phyloP scores from a whole-genome alignment of 768 basidiomycete genomes.

The Calocybe gangraenosa region DNA sequence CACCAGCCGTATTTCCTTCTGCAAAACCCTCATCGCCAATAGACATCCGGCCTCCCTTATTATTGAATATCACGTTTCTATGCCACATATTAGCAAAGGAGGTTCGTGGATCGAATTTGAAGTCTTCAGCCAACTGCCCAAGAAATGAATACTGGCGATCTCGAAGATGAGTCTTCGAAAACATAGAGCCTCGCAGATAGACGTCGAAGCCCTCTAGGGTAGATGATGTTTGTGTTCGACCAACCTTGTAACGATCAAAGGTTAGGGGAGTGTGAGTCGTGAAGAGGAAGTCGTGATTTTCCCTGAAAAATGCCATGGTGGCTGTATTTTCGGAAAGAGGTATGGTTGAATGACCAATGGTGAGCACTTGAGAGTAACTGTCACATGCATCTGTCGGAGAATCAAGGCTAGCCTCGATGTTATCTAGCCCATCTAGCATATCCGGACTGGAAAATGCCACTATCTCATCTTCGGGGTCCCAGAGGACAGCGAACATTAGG shows the following conservation, averaged over 20 bases:
- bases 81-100: conserved; percentile 14
- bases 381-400: conserved; percentile 25
- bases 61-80: conserved; percentile 4
- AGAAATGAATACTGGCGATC: conserved; percentile 10
- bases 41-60: conserved; percentile 1
- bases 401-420: conserved; percentile 5
- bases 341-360: conserved; percentile 17
- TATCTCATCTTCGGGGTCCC: conserved; percentile 55
- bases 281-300: conserved; percentile 20
- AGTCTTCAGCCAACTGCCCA: conserved; percentile 14
- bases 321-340: conserved; percentile 18
- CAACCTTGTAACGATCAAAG: conserved; percentile 6
- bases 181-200: conserved; percentile 28
- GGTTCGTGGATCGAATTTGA: conserved; percentile 19
- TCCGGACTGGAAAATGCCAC: conserved; percentile 52
- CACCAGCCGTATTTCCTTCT: conserved; percentile 7
- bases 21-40: conserved; percentile 14
- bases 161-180: conserved; percentile 9
- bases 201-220: conserved; percentile 34
- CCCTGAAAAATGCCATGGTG: conserved; percentile 24
- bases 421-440: conserved; percentile 29
- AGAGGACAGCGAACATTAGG: conserved; percentile 56
- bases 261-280: conserved; percentile 4
- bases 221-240: conserved; percentile 30
- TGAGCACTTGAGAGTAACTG: conserved; percentile 24